Percentiles rank a stretch among this genome's conserved stretches.
Evolutionary conservation across 306 rosid genomes (phyloP).

Genomic region (Mimosa pudica): DNA sequence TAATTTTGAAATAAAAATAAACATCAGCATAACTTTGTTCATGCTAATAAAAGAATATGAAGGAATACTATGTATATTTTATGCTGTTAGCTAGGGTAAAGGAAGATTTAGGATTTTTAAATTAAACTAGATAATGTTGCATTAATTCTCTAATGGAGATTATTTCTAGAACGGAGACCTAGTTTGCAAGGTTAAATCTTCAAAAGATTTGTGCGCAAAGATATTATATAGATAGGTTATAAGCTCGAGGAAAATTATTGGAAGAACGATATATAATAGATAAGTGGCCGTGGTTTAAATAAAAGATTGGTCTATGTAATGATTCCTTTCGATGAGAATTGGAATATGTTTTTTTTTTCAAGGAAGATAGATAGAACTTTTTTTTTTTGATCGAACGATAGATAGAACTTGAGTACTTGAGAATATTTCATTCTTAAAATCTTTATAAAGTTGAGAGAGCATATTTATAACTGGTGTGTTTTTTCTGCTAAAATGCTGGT

Average conservation of each 20-base stretch:
- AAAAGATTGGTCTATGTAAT: constrained; percentile 11
- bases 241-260: constrained; percentile 58
- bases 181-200: constrained; percentile 12
- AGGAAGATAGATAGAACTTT: not conserved
- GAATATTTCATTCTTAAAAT: not conserved
- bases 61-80: no score
- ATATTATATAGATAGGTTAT: constrained; percentile 32
- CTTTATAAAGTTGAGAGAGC: not conserved
- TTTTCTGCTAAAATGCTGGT: not conserved
- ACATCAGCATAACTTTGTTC: no score
- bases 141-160: constrained; percentile 36
- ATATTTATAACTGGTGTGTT: not conserved
- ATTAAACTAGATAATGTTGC: not conserved
- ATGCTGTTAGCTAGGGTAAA: no score
- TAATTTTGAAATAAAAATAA: no score
- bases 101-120: constrained; percentile 3
- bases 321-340: not conserved
- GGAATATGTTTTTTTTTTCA: constrained; percentile 6
- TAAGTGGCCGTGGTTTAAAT: constrained; percentile 25
- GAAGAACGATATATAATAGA: constrained; percentile 40
- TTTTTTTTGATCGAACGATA: not conserved
- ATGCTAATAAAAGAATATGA: no score
- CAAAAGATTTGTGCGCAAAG: not conserved
- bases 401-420: not conserved
- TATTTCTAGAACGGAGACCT: constrained; percentile 29